phyloP scores from a whole-genome alignment of 2,329 filamentous ascomycete genomes.

The Stagonosporopsis vannaccii region DNA sequence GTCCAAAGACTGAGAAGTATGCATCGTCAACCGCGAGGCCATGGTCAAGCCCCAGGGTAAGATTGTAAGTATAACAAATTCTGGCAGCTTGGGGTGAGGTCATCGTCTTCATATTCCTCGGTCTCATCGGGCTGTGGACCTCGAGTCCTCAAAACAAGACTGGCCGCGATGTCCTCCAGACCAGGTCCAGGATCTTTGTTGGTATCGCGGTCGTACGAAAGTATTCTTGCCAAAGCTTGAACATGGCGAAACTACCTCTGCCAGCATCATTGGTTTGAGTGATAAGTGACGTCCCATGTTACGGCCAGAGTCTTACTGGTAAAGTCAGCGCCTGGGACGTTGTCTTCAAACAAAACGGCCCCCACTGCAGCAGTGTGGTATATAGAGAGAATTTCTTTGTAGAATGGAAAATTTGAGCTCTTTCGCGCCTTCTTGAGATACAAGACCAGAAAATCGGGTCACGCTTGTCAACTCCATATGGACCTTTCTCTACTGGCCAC shows the following conservation, averaged over 20 bases:
- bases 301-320: background rate
- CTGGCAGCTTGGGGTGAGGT: background rate
- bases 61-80: background rate
- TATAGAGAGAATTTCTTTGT: background rate
- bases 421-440: background rate
- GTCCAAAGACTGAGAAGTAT: background rate
- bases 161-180: constrained; percentile 56
- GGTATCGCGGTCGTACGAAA: constrained; percentile 34
- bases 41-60: background rate
- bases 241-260: constrained; percentile 51
- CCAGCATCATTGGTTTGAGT: constrained; percentile 47
- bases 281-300: background rate
- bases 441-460: background rate
- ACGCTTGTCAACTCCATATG: background rate
- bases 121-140: constrained; percentile 22
- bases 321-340: background rate
- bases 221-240: constrained; percentile 51
- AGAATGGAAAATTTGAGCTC: background rate
- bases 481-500: background rate
- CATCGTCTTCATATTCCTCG: constrained; percentile 39
- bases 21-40: background rate
- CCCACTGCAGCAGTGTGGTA: background rate
- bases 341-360: background rate
- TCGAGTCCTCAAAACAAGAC: constrained; percentile 53
- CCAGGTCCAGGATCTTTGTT: constrained; percentile 51